These are phyloP conservation scores for Plasmodium vinckei DNA, from an alignment of 169 alveolate species.

Conservation along the genomic window DNA sequence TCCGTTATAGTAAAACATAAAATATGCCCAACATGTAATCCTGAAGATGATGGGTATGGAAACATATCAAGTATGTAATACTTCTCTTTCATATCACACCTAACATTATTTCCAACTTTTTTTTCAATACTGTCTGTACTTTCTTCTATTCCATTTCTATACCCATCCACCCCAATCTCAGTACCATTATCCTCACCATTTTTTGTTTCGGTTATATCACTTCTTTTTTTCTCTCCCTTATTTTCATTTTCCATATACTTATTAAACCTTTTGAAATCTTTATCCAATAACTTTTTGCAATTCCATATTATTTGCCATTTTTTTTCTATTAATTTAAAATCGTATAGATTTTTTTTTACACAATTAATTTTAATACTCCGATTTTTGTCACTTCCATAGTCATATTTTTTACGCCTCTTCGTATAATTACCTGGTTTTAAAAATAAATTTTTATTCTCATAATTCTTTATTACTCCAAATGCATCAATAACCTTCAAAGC, in stretches of 20 bases:
- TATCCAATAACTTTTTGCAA: constrained; percentile 35
- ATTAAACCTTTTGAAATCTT: constrained; percentile 36
- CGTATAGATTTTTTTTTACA: not conserved
- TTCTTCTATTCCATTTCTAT: not conserved
- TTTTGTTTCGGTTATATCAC: not conserved
- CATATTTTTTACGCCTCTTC: constrained; percentile 1
- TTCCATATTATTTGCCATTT: constrained; percentile 75
- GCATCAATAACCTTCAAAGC: not conserved
- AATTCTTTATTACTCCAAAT: not conserved
- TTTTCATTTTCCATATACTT: not conserved
- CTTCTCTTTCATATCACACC: constrained; percentile 38
- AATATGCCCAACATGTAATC: constrained; percentile 94
- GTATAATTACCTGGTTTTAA: not conserved
- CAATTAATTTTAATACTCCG: not conserved
- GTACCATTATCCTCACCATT: not conserved
- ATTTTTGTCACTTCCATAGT: not conserved
- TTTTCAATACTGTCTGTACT: not conserved
- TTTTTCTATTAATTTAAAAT: constrained; percentile 23
- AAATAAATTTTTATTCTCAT: not conserved
- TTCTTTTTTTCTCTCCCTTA: not conserved
- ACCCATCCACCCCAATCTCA: not conserved
- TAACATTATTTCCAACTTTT: not conserved
- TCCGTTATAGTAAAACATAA: constrained; percentile 93
- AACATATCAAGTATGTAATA: constrained; percentile 90
- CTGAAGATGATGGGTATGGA: constrained; percentile 94